Conservation (phyloP, 78 protist genomes). For the Diacronema lutheri region DNA sequence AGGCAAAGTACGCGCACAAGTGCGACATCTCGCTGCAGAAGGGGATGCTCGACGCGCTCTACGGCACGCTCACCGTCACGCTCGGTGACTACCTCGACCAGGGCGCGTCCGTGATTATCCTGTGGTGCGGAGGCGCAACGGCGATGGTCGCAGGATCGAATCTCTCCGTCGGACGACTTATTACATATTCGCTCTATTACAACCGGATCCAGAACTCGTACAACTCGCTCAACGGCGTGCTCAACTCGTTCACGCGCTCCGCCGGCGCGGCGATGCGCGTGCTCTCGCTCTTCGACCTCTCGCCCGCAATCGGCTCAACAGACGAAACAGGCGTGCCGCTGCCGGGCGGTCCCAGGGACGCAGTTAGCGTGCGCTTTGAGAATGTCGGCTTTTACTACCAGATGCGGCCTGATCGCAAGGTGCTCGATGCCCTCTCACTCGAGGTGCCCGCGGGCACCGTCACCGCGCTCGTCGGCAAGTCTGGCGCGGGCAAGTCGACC, state of each 20-base stretch:
- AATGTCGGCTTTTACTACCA: background rate
- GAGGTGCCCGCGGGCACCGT: background rate
- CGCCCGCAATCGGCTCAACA: constrained; percentile 11
- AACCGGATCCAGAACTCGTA: constrained; percentile 7
- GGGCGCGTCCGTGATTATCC: constrained; percentile 33
- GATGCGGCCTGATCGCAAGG: background rate
- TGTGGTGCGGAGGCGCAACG: constrained; percentile 21
- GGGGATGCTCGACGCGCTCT: too few relatives aligned
- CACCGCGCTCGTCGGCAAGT: background rate
- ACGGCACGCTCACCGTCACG: too few relatives aligned
- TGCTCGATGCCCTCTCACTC: background rate
- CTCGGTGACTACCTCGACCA: background rate
- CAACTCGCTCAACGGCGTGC: background rate
- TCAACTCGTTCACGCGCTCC: constrained; percentile 32
- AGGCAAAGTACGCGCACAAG: background rate
- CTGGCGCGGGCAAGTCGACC: background rate
- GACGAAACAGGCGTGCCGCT: too few relatives aligned
- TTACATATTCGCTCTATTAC: constrained; percentile 3
- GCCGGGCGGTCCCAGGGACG: too few relatives aligned
- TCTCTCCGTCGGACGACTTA: background rate
- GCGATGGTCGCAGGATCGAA: background rate
- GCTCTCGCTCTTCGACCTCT: background rate
- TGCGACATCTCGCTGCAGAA: too few relatives aligned
- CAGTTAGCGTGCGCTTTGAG: too few relatives aligned
- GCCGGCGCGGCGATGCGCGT: constrained; percentile 37